phyloP scores from a whole-genome alignment of 129 eudicot species.

The Artemisia argyi region DNA sequence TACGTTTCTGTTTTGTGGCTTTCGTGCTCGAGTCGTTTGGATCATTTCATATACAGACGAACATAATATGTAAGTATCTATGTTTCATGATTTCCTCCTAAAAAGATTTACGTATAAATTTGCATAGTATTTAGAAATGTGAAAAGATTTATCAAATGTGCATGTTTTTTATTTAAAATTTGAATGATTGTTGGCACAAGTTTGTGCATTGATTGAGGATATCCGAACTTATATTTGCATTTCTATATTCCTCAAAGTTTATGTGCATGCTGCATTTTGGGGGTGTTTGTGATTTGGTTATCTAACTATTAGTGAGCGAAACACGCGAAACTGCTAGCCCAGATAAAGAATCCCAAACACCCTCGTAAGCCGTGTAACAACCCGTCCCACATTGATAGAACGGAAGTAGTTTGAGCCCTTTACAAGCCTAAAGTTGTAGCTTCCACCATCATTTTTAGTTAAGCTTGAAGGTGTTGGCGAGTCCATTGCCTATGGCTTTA shows the following conservation, averaged over 20 bases:
- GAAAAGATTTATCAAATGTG: slow-evolving; percentile 10
- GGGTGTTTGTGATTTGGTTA: too few relatives aligned
- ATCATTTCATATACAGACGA: slow-evolving; percentile 7
- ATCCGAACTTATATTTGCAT: slow-evolving; percentile 11
- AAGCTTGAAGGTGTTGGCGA: too few relatives aligned
- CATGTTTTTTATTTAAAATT: background rate
- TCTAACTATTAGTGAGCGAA: too few relatives aligned
- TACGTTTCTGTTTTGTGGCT: slow-evolving; percentile 28
- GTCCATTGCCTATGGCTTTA: too few relatives aligned
- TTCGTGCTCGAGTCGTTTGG: slow-evolving; percentile 16
- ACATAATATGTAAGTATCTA: slow-evolving; percentile 21
- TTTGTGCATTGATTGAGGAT: slow-evolving; percentile 4
- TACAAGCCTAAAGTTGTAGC: too few relatives aligned
- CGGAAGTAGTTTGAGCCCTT: too few relatives aligned
- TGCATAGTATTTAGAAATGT: background rate
- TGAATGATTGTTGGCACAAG: slow-evolving; percentile 15
- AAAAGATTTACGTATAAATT: too few relatives aligned
- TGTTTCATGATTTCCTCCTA: slow-evolving; percentile 1
- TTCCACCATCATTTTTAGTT: too few relatives aligned
- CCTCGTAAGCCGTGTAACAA: too few relatives aligned
- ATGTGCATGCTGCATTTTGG: background rate
- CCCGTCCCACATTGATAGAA: too few relatives aligned
- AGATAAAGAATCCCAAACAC: too few relatives aligned
- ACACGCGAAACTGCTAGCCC: too few relatives aligned
- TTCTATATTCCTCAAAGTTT: background rate